Conservation (phyloP, 1,139 yeast genomes). For the Taphrina confusa region DNA sequence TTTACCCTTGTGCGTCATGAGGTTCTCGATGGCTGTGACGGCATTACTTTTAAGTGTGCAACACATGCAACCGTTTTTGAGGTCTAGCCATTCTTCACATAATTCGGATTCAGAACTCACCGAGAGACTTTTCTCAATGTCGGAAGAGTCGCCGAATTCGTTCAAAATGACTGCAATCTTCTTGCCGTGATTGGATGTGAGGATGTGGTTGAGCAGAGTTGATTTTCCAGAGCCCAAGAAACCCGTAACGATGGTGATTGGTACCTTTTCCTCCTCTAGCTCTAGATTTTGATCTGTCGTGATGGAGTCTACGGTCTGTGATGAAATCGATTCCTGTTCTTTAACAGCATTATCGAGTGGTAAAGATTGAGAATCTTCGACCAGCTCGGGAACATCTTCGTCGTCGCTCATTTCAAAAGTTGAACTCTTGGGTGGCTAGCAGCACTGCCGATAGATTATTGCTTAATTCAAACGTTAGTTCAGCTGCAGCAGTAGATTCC, state of each 20-base stretch:
- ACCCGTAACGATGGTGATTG: constrained; percentile 91
- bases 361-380: constrained; percentile 28
- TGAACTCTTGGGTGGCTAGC: too few species aligned
- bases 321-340: background rate
- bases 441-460: too few species aligned
- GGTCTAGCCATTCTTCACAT: constrained; percentile 91
- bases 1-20: constrained; percentile 68
- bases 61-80: constrained; percentile 95
- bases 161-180: constrained; percentile 86
- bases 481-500: too few species aligned
- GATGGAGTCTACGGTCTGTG: background rate
- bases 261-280: constrained; percentile 56
- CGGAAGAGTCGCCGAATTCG: constrained; percentile 58
- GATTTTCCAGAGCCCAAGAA: constrained; percentile 95
- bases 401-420: constrained; percentile 7
- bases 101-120: constrained; percentile 60
- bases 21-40: constrained; percentile 86
- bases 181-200: constrained; percentile 61
- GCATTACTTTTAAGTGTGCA: constrained; percentile 90
- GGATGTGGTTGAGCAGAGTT: constrained; percentile 73
- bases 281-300: constrained; percentile 33
- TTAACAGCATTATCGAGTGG: background rate
- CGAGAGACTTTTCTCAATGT: constrained; percentile 82
- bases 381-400: constrained; percentile 11
- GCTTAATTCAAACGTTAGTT: too few species aligned